Evolutionary conservation across 2,329 filamentous ascomycete genomes (phyloP).

Genomic region (Penicillium sp.): DNA sequence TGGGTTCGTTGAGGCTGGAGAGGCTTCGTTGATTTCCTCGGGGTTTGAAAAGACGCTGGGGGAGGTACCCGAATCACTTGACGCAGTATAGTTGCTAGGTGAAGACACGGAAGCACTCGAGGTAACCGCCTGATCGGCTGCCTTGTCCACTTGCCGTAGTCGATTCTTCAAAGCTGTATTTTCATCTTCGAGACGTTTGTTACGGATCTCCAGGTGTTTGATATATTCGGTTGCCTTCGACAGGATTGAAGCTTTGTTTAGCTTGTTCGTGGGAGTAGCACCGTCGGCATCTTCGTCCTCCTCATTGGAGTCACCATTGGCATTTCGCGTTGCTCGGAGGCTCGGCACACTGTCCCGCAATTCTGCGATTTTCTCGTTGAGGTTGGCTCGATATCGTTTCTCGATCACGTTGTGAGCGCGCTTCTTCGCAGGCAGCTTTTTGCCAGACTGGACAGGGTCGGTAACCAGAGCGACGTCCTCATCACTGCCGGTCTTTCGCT

Average conservation of each 20-base stretch:
- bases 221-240: slow-evolving; percentile 98
- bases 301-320: slow-evolving; percentile 46
- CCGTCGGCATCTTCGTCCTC: slow-evolving; percentile 82
- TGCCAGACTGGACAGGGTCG: slow-evolving; percentile 33
- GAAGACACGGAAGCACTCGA: slow-evolving; percentile 46
- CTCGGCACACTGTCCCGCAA: slow-evolving; percentile 90
- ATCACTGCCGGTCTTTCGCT: slow-evolving; percentile 71
- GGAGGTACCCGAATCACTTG: slow-evolving; percentile 43
- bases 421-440: slow-evolving; percentile 75
- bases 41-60: slow-evolving; percentile 47
- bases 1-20: slow-evolving; percentile 38
- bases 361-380: slow-evolving; percentile 96
- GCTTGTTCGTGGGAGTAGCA: slow-evolving; percentile 83
- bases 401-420: slow-evolving; percentile 98
- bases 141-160: slow-evolving; percentile 76
- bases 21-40: slow-evolving; percentile 41
- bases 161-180: slow-evolving; percentile 77
- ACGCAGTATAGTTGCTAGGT: slow-evolving; percentile 44
- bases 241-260: slow-evolving; percentile 96
- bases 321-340: slow-evolving; percentile 73
- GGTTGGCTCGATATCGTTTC: slow-evolving; percentile 92
- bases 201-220: slow-evolving; percentile 86
- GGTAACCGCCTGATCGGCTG: slow-evolving; percentile 46
- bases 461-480: slow-evolving; percentile 41
- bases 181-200: slow-evolving; percentile 79